Conservation (phyloP, 306 rosid species). For the Lathyrus tuberosus region DNA sequence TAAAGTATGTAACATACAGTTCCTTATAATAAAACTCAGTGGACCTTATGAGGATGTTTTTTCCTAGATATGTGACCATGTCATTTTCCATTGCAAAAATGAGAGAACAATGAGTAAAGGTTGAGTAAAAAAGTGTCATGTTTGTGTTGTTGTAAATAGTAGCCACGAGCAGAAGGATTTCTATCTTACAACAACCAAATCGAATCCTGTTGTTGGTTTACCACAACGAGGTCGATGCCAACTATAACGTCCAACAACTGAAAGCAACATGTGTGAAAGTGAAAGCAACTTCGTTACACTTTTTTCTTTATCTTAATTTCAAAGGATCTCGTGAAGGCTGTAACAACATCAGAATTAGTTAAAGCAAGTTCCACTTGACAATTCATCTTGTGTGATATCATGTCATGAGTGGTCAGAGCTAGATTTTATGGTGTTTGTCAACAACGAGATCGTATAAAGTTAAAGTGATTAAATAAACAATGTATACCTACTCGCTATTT, state of each 20-base stretch:
- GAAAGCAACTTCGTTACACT: slow-evolving; percentile 1
- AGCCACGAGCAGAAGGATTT: neutral
- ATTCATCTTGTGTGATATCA: no score
- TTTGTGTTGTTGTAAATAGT: slow-evolving; percentile 28
- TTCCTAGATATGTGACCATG: neutral
- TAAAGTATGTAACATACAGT: neutral
- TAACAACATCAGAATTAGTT: no score
- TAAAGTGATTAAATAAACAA: no score
- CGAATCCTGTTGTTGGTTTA: neutral
- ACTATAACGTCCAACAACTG: slow-evolving; percentile 28
- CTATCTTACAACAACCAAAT: slow-evolving; percentile 12
- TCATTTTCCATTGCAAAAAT: slow-evolving; percentile 19
- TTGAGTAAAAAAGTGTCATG: slow-evolving; percentile 5
- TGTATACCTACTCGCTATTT: no score
- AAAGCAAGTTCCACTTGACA: no score
- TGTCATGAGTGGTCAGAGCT: no score
- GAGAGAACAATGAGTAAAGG: slow-evolving; percentile 26
- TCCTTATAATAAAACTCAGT: slow-evolving; percentile 5
- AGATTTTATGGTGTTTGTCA: no score
- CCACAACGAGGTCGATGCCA: slow-evolving; percentile 8
- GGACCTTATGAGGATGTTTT: neutral
- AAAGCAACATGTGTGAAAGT: slow-evolving; percentile 26
- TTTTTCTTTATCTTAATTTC: neutral
- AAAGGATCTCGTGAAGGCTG: no score
- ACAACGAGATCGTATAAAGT: no score